Evolutionary conservation across 164 flowering plant species (phyloP), one percentile per base, ranked within the genome.

Genomic region (Hamamelis virginiana): DNA sequence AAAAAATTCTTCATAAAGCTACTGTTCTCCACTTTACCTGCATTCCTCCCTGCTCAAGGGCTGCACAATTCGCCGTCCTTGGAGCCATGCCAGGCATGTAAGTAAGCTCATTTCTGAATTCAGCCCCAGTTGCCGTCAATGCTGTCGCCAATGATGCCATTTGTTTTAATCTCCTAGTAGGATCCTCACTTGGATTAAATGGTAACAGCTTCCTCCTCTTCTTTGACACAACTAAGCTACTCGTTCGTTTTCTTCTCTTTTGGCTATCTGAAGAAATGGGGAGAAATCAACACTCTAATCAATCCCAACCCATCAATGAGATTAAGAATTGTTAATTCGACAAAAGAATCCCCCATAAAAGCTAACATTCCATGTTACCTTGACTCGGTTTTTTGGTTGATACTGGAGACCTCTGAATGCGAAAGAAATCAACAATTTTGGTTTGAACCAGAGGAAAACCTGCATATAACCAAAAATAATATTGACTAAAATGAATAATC

Each of bases 131-230:
- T 11, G 90, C 79, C 16, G 69, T 84, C 81, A 92, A 75, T 14
- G 99, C 97, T 1, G 94, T 90, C 0, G 99, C 99, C 25, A 92
- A 69, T 16, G 99, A 92, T 5, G 89, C 89, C 99, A 95, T 92
- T 76, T 92, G 96, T 63, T 85, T 75, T 70, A 89, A 64, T 67
- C 97, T 84, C 75, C 91, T 84, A 43, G 18, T 25, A 16, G 80
- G 76, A 70, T 89, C 96, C 62, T 91, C 89, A 26, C 71, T 84
- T 1, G 98, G 98, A 72, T 64, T 80, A 68, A 90, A 95, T 0
- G 97, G 85, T 77, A 90, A 74, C 46, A 95, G 56, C 76, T 70
- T 89, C 76, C 97, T 84, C 68, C 69, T 87, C 89, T 90, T 92
- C 76, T 91, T 95, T 1, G 85, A 75, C 71, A 82, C 56, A n/a